These are phyloP conservation scores for Erigeron canadensis DNA, from an alignment of 129 eudicot species.

Conservation along the genomic window DNA sequence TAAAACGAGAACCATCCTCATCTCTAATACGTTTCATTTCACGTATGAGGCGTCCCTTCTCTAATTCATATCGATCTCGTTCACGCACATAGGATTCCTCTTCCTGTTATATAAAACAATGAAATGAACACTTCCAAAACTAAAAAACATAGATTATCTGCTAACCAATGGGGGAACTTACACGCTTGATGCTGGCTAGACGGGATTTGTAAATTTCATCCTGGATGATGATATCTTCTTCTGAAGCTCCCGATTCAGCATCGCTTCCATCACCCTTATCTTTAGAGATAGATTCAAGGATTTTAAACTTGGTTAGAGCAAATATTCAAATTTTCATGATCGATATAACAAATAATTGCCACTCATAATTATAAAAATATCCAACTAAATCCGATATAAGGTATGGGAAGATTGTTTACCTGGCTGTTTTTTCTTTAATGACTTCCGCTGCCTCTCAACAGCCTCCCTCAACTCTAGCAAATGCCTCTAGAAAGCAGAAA, in stretches of 20 bases:
- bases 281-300: conserved; percentile 26
- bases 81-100: conserved; percentile 83
- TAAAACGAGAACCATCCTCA: conserved; percentile 96
- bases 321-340: neutral
- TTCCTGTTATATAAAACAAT: conserved; percentile 50
- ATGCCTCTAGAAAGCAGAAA: conserved; percentile 53
- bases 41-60: conserved; percentile 93
- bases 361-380: neutral
- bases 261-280: conserved; percentile 80
- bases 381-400: neutral
- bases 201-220: conserved; percentile 93
- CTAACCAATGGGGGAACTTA: conserved; percentile 33
- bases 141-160: conserved; percentile 2
- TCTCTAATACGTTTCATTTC: conserved; percentile 99
- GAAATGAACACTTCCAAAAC: neutral
- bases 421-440: conserved; percentile 76
- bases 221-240: conserved; percentile 78
- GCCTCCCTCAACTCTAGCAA: conserved; percentile 82
- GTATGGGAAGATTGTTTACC: conserved; percentile 41
- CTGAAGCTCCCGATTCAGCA: conserved; percentile 64
- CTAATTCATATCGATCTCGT: conserved; percentile 86
- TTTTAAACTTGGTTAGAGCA: conserved; percentile 13
- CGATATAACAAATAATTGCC: conserved; percentile 9
- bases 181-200: conserved; percentile 89
- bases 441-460: conserved; percentile 92